Conservation (phyloP, 176 grass and related monocot genomes). For the Oryza brachyantha region DNA sequence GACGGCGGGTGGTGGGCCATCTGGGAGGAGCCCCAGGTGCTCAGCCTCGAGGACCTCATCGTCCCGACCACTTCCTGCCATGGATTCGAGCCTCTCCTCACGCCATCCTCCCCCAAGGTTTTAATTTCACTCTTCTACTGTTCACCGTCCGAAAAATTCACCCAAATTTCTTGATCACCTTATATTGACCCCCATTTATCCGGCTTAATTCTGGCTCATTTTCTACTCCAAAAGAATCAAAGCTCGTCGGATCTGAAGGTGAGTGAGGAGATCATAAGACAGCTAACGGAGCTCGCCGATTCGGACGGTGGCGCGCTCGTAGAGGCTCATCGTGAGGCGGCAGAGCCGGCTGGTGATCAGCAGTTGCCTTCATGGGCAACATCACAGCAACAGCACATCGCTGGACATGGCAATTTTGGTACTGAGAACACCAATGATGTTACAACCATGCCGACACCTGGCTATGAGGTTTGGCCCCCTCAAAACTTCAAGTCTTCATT, state of each 20-base stretch:
- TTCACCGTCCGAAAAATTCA: neutral
- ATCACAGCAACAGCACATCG: constrained; percentile 25
- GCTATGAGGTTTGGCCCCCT: constrained; percentile 64
- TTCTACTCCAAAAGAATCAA: constrained; percentile 29
- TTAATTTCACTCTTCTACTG: neutral
- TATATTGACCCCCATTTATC: neutral
- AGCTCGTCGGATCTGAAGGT: constrained; percentile 43
- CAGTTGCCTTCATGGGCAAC: constrained; percentile 38
- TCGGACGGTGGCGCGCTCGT: constrained; percentile 28
- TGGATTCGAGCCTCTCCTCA: constrained; percentile 76
- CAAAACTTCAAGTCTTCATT: no score
- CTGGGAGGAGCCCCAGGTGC: constrained; percentile 70
- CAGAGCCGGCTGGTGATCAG: constrained; percentile 36
- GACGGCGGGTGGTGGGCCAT: constrained; percentile 36
- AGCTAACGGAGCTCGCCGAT: constrained; percentile 60
- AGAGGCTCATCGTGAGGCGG: constrained; percentile 29
- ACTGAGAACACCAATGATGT: constrained; percentile 35
- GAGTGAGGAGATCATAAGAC: constrained; percentile 63
- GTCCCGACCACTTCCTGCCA: constrained; percentile 78
- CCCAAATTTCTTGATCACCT: neutral
- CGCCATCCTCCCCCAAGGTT: constrained; percentile 70
- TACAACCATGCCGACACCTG: constrained; percentile 43
- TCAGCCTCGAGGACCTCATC: constrained; percentile 82
- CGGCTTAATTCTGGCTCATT: neutral
- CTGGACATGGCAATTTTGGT: constrained; percentile 41